Percentiles rank a stretch among this genome's conserved stretches.
Evolutionary conservation across 371 early-diverging fungal genomes (phyloP).

Genomic region (Mortierella sp.): DNA sequence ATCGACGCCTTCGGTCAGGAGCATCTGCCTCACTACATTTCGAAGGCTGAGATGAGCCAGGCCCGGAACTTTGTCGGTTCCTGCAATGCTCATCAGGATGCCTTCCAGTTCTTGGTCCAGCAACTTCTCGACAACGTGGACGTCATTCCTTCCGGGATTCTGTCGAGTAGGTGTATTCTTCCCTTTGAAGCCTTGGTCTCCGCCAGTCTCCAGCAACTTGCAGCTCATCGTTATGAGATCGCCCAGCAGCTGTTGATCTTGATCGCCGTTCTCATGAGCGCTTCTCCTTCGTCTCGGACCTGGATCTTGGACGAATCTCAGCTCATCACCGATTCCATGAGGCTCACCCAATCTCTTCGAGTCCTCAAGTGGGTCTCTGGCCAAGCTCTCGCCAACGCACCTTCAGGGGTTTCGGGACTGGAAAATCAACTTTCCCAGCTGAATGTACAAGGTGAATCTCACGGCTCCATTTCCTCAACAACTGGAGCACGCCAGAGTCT

Average conservation of each 20-base stretch:
- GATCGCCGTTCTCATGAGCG: slow-evolving; percentile 24
- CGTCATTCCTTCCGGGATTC: slow-evolving; percentile 23
- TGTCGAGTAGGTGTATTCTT: slow-evolving; percentile 33
- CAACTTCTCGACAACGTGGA: slow-evolving; percentile 39
- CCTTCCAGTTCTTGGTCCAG: slow-evolving; percentile 24
- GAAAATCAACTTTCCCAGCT: slow-evolving; percentile 39
- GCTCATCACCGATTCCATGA: slow-evolving; percentile 38
- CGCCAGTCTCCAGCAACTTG: slow-evolving; percentile 47
- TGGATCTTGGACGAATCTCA: slow-evolving; percentile 44
- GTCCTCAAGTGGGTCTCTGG: slow-evolving; percentile 50
- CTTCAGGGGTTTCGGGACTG: slow-evolving; percentile 13
- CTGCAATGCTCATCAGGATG: slow-evolving; percentile 29
- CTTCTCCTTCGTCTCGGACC: slow-evolving; percentile 21
- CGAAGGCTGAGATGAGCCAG: slow-evolving; percentile 45
- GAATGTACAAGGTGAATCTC: slow-evolving; percentile 17
- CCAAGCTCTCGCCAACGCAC: slow-evolving; percentile 16
- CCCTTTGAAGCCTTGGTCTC: slow-evolving; percentile 50
- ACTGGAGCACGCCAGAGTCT: slow-evolving; percentile 29
- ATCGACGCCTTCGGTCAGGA: slow-evolving; percentile 33
- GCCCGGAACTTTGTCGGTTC: slow-evolving; percentile 39
- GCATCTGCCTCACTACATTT: slow-evolving; percentile 27
- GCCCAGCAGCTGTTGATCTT: slow-evolving; percentile 44
- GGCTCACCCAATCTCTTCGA: slow-evolving; percentile 29
- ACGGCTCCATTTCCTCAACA: neutral
- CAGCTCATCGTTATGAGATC: slow-evolving; percentile 33